A percentile compares a stretch with the other conserved stretches of the same genome.
phyloP scores from a whole-genome alignment of 306 rosid genomes.

The Ormosia emarginata region DNA sequence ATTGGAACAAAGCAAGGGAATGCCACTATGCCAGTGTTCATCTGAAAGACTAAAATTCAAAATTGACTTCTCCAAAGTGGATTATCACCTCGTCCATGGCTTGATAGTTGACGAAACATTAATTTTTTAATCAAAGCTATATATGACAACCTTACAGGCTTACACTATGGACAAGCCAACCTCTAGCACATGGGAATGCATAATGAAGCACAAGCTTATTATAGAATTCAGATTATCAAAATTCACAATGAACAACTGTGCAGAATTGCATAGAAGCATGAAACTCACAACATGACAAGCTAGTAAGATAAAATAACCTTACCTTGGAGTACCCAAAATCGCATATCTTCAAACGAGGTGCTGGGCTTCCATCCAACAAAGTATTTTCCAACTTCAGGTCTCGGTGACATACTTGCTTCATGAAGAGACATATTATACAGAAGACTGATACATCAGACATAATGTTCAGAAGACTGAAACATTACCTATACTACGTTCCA shows the following conservation, averaged over 20 bases:
- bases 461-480: not conserved
- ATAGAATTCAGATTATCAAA: not conserved
- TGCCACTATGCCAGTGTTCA: not conserved
- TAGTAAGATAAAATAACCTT: conserved; percentile 2
- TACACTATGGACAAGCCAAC: not conserved
- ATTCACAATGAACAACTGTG: not conserved
- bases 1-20: not conserved
- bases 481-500: not conserved
- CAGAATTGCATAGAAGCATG: not conserved
- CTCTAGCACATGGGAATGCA: not conserved
- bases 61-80: not conserved
- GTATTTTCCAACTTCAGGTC: conserved; percentile 97
- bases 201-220: not conserved
- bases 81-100: not conserved
- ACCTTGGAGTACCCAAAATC: conserved; percentile 99
- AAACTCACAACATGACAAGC: not conserved
- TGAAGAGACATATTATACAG: conserved; percentile 20
- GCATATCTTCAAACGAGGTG: conserved; percentile 92
- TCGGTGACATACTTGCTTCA: conserved; percentile 98
- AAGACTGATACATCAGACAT: not conserved
- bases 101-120: not conserved
- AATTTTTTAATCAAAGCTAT: not conserved
- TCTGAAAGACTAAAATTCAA: not conserved
- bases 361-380: conserved; percentile 92
- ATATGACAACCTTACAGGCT: not conserved